Evolutionary conservation across 768 basidiomycete species (phyloP).

Genomic region (Rhizopogon vesiculosus): DNA sequence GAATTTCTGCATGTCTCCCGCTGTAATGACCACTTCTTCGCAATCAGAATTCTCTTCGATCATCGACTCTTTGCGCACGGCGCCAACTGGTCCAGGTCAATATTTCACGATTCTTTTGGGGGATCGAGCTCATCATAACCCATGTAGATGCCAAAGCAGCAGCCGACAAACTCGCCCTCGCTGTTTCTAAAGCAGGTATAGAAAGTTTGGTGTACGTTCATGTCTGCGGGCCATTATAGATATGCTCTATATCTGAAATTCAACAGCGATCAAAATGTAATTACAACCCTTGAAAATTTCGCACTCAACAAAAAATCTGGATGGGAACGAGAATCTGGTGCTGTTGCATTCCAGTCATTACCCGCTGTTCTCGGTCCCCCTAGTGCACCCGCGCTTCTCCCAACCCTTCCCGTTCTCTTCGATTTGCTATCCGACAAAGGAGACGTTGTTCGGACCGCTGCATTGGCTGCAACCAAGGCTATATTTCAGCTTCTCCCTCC

Average conservation of each 20-base stretch:
- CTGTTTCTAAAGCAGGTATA: conserved; percentile 59
- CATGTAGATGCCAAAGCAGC: conserved; percentile 78
- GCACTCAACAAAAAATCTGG: conserved; percentile 84
- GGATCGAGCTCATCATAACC: conserved; percentile 2
- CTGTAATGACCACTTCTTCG: conserved; percentile 40
- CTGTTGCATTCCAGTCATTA: conserved; percentile 75
- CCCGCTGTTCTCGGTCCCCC: conserved; percentile 65
- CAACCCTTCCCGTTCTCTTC: conserved; percentile 72
- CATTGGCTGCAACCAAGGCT: conserved; percentile 74
- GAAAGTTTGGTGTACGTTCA: conserved; percentile 53
- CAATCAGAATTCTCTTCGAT: conserved; percentile 38
- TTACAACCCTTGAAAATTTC: conserved; percentile 61
- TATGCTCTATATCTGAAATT: not conserved
- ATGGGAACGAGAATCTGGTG: conserved; percentile 83
- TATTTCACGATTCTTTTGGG: conserved; percentile 3
- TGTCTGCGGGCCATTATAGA: conserved; percentile 13
- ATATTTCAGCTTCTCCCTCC: conserved; percentile 83
- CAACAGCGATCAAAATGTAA: conserved; percentile 53
- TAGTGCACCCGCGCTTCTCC: conserved; percentile 67
- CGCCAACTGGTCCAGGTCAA: conserved; percentile 60
- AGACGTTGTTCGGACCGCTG: conserved; percentile 81
- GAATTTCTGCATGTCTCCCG: conserved; percentile 44
- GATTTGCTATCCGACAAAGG: conserved; percentile 93
- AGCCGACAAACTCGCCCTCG: conserved; percentile 73
- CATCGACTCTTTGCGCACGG: conserved; percentile 44